A percentile compares a stretch with the other conserved stretches of the same genome.
These are phyloP conservation scores for Terfezia boudieri DNA, from an alignment of 495 filamentous ascomycete genomes.

Conservation along the genomic window DNA sequence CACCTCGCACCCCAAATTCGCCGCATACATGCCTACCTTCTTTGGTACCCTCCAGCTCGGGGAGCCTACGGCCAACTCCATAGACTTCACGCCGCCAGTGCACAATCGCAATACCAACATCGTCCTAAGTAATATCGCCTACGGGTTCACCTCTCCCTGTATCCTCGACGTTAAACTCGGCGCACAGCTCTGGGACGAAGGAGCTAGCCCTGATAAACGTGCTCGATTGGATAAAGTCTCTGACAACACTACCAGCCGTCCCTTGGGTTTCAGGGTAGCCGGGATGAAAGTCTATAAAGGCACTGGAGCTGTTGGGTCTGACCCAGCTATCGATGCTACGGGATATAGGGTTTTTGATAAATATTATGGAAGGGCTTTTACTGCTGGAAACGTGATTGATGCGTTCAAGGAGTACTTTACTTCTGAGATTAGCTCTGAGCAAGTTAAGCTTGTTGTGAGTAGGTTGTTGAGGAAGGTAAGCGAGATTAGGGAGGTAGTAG, in stretches of 20 bases:
- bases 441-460: slow-evolving; percentile 33
- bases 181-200: slow-evolving; percentile 61
- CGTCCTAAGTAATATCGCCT: slow-evolving; percentile 67
- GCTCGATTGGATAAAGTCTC: slow-evolving; percentile 57
- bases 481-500: slow-evolving; percentile 39
- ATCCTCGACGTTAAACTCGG: slow-evolving; percentile 93
- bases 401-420: slow-evolving; percentile 57
- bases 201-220: slow-evolving; percentile 55
- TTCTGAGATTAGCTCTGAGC: slow-evolving; percentile 32
- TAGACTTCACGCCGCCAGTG: not conserved
- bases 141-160: slow-evolving; percentile 65
- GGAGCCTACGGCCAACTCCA: slow-evolving; percentile 7
- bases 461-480: slow-evolving; percentile 45
- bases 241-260: slow-evolving; percentile 54
- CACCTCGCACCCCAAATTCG: slow-evolving; percentile 42
- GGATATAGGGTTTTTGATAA: slow-evolving; percentile 67
- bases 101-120: slow-evolving; percentile 27
- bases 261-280: slow-evolving; percentile 66
- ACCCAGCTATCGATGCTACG: slow-evolving; percentile 18
- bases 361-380: slow-evolving; percentile 60
- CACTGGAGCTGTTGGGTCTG: slow-evolving; percentile 19
- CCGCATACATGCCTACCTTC: slow-evolving; percentile 61
- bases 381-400: slow-evolving; percentile 42
- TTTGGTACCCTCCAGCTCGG: slow-evolving; percentile 47
- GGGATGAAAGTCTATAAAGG: slow-evolving; percentile 88